Percentiles rank a stretch among this genome's conserved stretches.
phyloP scores from a whole-genome alignment of 78 protist genomes.

The Monosiga brevicollis region DNA sequence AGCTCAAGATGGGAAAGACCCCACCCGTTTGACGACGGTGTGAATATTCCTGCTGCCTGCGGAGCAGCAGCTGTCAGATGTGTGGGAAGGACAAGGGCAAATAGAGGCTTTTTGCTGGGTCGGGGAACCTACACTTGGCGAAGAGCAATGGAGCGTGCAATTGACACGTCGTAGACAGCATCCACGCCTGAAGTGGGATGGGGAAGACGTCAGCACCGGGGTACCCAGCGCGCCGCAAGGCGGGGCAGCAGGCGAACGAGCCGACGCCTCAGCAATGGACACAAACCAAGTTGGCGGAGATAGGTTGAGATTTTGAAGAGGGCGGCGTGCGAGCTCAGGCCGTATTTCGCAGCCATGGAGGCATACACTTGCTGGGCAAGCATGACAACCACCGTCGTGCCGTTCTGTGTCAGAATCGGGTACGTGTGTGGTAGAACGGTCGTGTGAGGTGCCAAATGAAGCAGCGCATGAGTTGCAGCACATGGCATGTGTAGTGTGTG shows the following conservation, averaged over 20 bases:
- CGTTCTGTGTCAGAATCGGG: background rate
- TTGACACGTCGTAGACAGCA: background rate
- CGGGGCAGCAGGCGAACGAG: background rate
- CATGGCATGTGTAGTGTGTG: too few species aligned
- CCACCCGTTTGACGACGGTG: too few species aligned
- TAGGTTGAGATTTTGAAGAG: conserved; percentile 11
- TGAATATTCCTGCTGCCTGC: too few species aligned
- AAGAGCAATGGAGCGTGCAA: background rate
- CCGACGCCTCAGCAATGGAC: too few species aligned
- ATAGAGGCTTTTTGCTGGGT: too few species aligned
- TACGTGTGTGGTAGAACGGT: too few species aligned
- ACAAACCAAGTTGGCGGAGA: conserved; percentile 23
- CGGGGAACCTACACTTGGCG: background rate
- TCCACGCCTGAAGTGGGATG: background rate
- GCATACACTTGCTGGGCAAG: conserved; percentile 77
- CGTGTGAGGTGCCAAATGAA: background rate
- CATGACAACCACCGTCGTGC: conserved; percentile 43
- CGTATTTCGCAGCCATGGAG: conserved; percentile 51
- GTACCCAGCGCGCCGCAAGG: background rate
- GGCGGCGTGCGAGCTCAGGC: background rate
- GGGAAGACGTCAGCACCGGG: background rate
- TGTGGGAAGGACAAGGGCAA: too few species aligned
- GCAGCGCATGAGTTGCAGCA: background rate
- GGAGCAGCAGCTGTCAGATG: too few species aligned
- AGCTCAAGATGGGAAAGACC: conserved; percentile 71